These are phyloP conservation scores for Teunomyces lycoperdinae DNA, from an alignment of 805 yeast species.

Conservation along the genomic window DNA sequence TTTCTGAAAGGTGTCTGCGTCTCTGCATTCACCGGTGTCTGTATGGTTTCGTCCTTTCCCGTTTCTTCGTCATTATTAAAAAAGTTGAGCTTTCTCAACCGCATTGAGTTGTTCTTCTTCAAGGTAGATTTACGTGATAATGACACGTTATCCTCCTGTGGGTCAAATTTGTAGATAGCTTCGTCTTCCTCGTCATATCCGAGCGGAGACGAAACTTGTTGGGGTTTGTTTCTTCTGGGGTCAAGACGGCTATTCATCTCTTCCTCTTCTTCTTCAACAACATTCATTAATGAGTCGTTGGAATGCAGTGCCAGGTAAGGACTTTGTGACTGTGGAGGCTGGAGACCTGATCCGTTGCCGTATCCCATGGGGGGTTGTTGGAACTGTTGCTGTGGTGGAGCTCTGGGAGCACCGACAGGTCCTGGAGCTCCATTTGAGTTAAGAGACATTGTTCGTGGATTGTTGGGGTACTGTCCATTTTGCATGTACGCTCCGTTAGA, in stretches of 20 bases:
- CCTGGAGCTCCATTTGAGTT: neutral
- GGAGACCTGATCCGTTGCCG: neutral
- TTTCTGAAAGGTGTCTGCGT: neutral
- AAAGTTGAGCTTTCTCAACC: constrained; percentile 39
- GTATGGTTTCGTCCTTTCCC: constrained; percentile 4
- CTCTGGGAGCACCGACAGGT: neutral
- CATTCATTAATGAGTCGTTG: constrained; percentile 33
- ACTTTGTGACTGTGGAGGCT: neutral
- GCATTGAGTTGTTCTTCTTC: constrained; percentile 37
- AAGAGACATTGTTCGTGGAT: neutral
- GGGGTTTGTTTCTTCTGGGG: constrained; percentile 5
- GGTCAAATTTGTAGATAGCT: constrained; percentile 31
- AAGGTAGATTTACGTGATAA: constrained; percentile 39
- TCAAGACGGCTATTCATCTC: constrained; percentile 6
- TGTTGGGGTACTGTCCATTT: constrained; percentile 5
- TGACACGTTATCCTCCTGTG: constrained; percentile 23
- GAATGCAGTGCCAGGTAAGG: constrained; percentile 12
- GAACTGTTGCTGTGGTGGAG: constrained; percentile 1
- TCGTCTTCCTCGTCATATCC: constrained; percentile 16
- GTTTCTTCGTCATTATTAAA: constrained; percentile 20
- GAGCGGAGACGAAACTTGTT: constrained; percentile 1
- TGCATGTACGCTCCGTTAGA: neutral
- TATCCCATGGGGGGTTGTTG: constrained; percentile 1
- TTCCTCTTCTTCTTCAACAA: constrained; percentile 36
- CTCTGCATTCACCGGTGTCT: neutral